phyloP scores from a whole-genome alignment of 768 basidiomycete genomes.

The Russula brevipes region DNA sequence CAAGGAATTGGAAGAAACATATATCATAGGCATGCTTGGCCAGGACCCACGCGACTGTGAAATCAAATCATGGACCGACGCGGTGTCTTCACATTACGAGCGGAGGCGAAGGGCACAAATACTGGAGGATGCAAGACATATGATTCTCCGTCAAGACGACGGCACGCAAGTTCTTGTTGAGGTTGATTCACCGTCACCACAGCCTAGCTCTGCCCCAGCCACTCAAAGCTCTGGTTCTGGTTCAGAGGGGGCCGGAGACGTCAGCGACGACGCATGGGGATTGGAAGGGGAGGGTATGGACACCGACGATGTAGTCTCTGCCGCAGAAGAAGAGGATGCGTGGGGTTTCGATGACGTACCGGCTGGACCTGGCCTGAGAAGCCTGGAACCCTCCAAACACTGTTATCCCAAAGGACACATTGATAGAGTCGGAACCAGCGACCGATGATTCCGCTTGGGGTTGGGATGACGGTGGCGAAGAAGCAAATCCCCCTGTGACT shows the following conservation, averaged over 20 bases:
- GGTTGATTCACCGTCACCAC: slow-evolving; percentile 2
- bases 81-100: slow-evolving; percentile 72
- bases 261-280: slow-evolving; percentile 42
- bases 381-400: slow-evolving; percentile 11
- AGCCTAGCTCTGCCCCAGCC: not conserved
- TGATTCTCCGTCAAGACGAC: slow-evolving; percentile 44
- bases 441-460: slow-evolving; percentile 61
- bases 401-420: slow-evolving; percentile 2
- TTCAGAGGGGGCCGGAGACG: slow-evolving; percentile 21
- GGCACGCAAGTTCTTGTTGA: slow-evolving; percentile 38
- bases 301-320: slow-evolving; percentile 25
- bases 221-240: slow-evolving; percentile 14
- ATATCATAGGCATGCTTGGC: slow-evolving; percentile 46
- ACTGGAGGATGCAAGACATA: slow-evolving; percentile 53
- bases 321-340: slow-evolving; percentile 30
- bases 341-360: slow-evolving; percentile 41
- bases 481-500: slow-evolving; percentile 18
- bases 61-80: slow-evolving; percentile 64
- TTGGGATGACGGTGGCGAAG: slow-evolving; percentile 57
- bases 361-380: slow-evolving; percentile 37
- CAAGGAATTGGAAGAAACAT: slow-evolving; percentile 59
- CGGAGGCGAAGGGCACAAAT: slow-evolving; percentile 62
- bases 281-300: slow-evolving; percentile 38
- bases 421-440: slow-evolving; percentile 28
- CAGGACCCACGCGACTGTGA: slow-evolving; percentile 45